Conservation (phyloP, 768 basidiomycete species). For the Gloeophyllum trabeum region DNA sequence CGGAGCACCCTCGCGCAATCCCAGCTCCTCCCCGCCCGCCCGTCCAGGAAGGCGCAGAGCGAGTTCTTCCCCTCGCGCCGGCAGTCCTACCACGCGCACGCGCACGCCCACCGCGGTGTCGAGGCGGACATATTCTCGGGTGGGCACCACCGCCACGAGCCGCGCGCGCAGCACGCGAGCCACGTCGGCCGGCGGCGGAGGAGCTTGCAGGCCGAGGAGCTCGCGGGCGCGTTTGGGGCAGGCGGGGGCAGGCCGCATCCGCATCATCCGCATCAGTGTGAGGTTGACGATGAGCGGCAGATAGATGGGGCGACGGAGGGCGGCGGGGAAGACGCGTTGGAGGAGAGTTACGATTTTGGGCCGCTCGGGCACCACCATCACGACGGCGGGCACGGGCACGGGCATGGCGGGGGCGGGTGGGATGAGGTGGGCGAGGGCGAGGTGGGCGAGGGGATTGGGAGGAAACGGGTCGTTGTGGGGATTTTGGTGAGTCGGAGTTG, state of each 20-base stretch:
- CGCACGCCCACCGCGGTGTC: slow-evolving; percentile 3
- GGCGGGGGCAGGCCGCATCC: neutral
- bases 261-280: neutral
- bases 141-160: slow-evolving; percentile 17
- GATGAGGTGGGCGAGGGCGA: neutral
- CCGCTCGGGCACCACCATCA: neutral
- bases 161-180: slow-evolving; percentile 12
- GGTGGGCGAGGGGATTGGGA: neutral
- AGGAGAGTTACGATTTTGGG: too few relatives aligned
- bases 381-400: slow-evolving; percentile 5
- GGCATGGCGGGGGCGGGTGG: neutral
- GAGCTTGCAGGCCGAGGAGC: neutral
- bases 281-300: slow-evolving; percentile 4
- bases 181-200: slow-evolving; percentile 7
- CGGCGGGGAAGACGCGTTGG: neutral
- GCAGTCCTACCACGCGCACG: neutral
- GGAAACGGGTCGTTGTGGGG: slow-evolving; percentile 59
- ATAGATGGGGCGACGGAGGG: slow-evolving; percentile 1
- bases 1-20: slow-evolving; percentile 1
- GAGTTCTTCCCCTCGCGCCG: neutral
- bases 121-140: slow-evolving; percentile 11
- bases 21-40: too few relatives aligned
- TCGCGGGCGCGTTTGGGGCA: neutral
- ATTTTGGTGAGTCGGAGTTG: slow-evolving; percentile 41
- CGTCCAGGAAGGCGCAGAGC: neutral